Evolutionary conservation across 2,329 filamentous ascomycete species (phyloP), one percentile per base, ranked within the genome.

Genomic region (Pochonia chlamydosporia): DNA sequence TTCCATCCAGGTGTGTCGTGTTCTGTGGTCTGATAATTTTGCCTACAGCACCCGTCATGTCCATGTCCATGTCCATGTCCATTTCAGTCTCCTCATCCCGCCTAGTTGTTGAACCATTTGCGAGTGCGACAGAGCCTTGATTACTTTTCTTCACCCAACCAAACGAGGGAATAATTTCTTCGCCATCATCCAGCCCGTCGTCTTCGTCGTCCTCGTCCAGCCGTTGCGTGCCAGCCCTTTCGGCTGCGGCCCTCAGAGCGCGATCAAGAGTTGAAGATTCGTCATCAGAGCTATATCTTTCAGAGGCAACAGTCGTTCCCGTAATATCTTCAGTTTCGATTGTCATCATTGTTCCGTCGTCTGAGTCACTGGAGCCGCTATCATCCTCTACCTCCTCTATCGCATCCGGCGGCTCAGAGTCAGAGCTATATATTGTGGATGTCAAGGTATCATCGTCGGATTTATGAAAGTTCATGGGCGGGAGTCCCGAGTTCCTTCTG

Each of bases 261-360:
- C 87, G 82, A 47, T 96, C 89, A 6, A 96, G 68, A 9, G 82
- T 81, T 21, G 80, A 82, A 53, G 84, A 90, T 6, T 87, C 88
- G 44, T 61, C 65, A 3, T 83, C 86, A 16, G 80, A 80, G 16
- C 79, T 84, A 24, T 73, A 74, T 31, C 78, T 76, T 3, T 75
- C 72, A 9, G 85, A 87, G 39, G 74, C 78, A 39, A 81, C 69
- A 14, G 85, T 87, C 23, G 80, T 83, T 26, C 81, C 80, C 2
- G 85, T 89, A 52, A 85, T 78, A 56, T 91, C 87, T 48, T 93
- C 87, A 16, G 87, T 74, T 50, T 92, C 88, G 39, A 95, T 72
- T 30, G 84, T 92, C 82, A 91, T 89, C 64, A 88, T 85, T 1
- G 87, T 91, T 25, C 82, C 85, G 54, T 88, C 85, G 43, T 85